Base-by-base conservation (phyloP, 257 asterid species). In the Fraxinus americana region DNA sequence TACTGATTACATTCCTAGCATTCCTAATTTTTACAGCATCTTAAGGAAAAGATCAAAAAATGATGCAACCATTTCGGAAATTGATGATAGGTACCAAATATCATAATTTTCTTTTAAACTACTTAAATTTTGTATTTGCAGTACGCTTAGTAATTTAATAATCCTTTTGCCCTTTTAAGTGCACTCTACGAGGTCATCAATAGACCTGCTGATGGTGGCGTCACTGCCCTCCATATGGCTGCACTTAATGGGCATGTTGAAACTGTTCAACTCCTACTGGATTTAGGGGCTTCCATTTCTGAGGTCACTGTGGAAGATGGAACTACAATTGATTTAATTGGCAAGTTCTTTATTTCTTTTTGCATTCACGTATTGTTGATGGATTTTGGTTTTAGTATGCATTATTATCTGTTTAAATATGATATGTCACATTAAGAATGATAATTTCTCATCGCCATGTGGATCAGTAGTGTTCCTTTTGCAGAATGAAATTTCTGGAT, bases 221-320 rank as follows among this genome's bases (percentile, higher is more conserved):
- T 93, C 68, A 93, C 93, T 14, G 93, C 97, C 82, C 94, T 93
- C 80, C 97, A 93, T 82, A 91, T 91, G 98, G 96, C 98, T 50
- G 92, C 97, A 8, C 80, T 93, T 70, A 93, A 91, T 36, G 98
- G 98, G 70, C 98, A 93, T 73, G 79, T 81, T 70, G 97, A 90
- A 83, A 82, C 93, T 0, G 87, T 91, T 83, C 97, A 88, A 73
- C 87, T 93, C 76, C 91, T 93, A 79, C 87, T 93, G 78, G 97
- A 93, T 77, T 86, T 93, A 69, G 96, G 97, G 72, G 97, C 96
- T 75, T 93, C 98, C 11, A 90, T 84, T 21, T 82, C 84, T 17
- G 84, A 88, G 8, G 75, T 80, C 39, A 93, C 97, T 0, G 88
- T 90, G 75, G 96, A 89, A 82, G 98, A 93, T 70, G 96, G 97